phyloP scores from a whole-genome alignment of 306 rosid genomes.

The Medicago arabica region DNA sequence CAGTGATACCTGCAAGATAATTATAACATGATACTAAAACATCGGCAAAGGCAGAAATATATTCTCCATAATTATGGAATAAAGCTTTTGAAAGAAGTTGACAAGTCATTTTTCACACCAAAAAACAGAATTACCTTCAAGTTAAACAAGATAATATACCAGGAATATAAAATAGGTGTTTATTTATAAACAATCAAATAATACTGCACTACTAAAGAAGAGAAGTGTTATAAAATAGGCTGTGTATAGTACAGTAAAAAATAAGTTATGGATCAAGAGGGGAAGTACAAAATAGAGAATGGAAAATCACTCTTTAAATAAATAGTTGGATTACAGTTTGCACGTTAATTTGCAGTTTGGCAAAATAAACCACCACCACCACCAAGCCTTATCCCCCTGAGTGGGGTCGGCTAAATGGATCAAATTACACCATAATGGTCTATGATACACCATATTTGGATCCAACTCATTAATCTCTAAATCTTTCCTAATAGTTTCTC shows the following conservation, averaged over 20 bases:
- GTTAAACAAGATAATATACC: constrained; percentile 9
- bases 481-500: no score
- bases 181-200: constrained; percentile 5
- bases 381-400: no score
- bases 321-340: not conserved
- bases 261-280: constrained; percentile 6
- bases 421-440: no score
- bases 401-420: no score
- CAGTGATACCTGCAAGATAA: constrained; percentile 69
- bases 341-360: not conserved
- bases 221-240: constrained; percentile 20
- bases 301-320: constrained; percentile 24
- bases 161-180: constrained; percentile 16
- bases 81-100: constrained; percentile 19
- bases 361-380: no score
- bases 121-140: constrained; percentile 13
- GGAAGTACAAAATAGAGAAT: not conserved
- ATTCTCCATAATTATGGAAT: constrained; percentile 19
- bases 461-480: no score
- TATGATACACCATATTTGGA: no score
- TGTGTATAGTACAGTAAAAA: constrained; percentile 3
- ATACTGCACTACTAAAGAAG: constrained; percentile 9
- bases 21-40: constrained; percentile 34
- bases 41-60: constrained; percentile 36
- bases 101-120: constrained; percentile 14